phyloP scores from a whole-genome alignment of 768 basidiomycete genomes.

The Cystobasidium ongulense region DNA sequence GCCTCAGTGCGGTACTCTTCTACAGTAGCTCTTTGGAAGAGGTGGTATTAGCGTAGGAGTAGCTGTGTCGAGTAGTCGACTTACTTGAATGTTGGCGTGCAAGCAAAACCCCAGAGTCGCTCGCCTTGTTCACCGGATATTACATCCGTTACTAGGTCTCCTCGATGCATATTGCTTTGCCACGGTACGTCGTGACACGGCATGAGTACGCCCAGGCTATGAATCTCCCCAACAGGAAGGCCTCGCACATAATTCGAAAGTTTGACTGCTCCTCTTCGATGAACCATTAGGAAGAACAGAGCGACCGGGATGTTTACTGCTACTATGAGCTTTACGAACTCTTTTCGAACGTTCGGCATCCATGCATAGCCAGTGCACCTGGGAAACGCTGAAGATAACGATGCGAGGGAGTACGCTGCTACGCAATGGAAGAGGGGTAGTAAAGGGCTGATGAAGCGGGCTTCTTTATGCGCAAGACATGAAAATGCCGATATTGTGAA shows the following conservation, averaged over 20 bases:
- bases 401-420: slow-evolving; percentile 56
- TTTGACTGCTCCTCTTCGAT: slow-evolving; percentile 67
- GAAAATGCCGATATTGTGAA: slow-evolving; percentile 63
- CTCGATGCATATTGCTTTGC: slow-evolving; percentile 72
- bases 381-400: slow-evolving; percentile 41
- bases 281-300: slow-evolving; percentile 49
- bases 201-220: slow-evolving; percentile 70
- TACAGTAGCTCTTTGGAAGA: slow-evolving; percentile 50
- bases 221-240: slow-evolving; percentile 53
- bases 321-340: slow-evolving; percentile 28
- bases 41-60: slow-evolving; percentile 4
- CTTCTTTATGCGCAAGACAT: slow-evolving; percentile 83
- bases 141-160: slow-evolving; percentile 51
- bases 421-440: slow-evolving; percentile 75
- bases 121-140: slow-evolving; percentile 41
- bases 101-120: slow-evolving; percentile 73
- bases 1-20: slow-evolving; percentile 68
- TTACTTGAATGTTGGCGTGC: slow-evolving; percentile 83
- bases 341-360: neutral
- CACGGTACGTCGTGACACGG: slow-evolving; percentile 95
- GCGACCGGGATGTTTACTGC: slow-evolving; percentile 19
- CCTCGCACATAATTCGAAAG: slow-evolving; percentile 62
- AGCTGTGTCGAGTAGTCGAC: slow-evolving; percentile 42
- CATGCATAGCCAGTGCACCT: neutral
- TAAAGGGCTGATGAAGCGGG: slow-evolving; percentile 92